A percentile compares a stretch with the other conserved stretches of the same genome.
These are phyloP conservation scores for Eucalyptus globulus DNA, from an alignment of 345 rosid genomes.

Conservation along the genomic window DNA sequence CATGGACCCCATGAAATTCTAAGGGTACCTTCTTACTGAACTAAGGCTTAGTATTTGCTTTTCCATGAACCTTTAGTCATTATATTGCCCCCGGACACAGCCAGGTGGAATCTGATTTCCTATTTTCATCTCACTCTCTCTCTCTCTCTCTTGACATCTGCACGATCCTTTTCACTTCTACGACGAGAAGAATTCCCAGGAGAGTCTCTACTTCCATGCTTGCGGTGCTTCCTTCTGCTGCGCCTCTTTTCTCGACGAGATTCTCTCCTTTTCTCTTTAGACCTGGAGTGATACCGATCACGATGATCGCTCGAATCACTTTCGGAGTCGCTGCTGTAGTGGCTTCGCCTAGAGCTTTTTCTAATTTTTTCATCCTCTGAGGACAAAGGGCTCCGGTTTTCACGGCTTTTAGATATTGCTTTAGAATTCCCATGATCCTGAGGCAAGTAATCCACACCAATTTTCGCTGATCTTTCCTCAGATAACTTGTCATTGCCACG, in stretches of 20 bases:
- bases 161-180: background rate
- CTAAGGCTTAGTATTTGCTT: background rate
- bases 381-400: constrained; percentile 16
- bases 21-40: background rate
- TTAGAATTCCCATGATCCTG: constrained; percentile 17
- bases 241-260: constrained; percentile 55
- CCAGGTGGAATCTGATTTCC: background rate
- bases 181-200: constrained; percentile 23
- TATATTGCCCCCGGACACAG: background rate
- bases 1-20: background rate
- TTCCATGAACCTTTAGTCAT: background rate
- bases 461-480: constrained; percentile 6
- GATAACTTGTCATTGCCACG: background rate
- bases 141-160: background rate
- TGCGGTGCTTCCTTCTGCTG: constrained; percentile 45
- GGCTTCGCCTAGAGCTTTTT: background rate
- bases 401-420: constrained; percentile 1
- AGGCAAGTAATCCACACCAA: background rate
- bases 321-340: constrained; percentile 33
- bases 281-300: constrained; percentile 34
- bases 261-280: constrained; percentile 37
- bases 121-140: background rate
- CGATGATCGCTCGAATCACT: constrained; percentile 38
- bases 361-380: constrained; percentile 56
- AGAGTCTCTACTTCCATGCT: constrained; percentile 28